phyloP scores from a whole-genome alignment of 129 eudicot genomes.

The Deinandra increscens region DNA sequence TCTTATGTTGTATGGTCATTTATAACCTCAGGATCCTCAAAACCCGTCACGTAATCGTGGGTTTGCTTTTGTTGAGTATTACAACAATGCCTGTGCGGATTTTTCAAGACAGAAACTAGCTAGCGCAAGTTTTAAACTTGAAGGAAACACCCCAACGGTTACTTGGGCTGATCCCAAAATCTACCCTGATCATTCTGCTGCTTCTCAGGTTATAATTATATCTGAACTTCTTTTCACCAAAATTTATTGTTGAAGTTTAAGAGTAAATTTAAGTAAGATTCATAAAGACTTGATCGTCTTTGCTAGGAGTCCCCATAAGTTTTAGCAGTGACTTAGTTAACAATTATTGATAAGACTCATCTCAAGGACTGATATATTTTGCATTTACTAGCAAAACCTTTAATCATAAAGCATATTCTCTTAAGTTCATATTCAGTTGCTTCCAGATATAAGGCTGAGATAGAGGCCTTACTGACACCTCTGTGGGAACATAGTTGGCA shows the following conservation, averaged over 20 bases:
- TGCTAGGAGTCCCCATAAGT: background rate
- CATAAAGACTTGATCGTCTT: background rate
- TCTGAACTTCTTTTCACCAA: background rate
- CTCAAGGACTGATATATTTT: background rate
- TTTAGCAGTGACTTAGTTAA: background rate
- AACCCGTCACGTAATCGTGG: slow-evolving; percentile 87
- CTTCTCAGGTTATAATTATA: slow-evolving; percentile 69
- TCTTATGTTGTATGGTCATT: background rate
- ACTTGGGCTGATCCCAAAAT: slow-evolving; percentile 98
- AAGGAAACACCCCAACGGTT: slow-evolving; percentile 87
- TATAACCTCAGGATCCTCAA: slow-evolving; percentile 70
- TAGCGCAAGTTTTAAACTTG: slow-evolving; percentile 71
- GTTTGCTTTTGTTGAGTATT: slow-evolving; percentile 94
- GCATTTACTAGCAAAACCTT: background rate
- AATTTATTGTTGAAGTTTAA: background rate
- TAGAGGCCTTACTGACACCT: background rate
- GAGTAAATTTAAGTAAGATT: background rate
- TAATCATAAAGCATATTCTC: background rate
- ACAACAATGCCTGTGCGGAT: slow-evolving; percentile 99
- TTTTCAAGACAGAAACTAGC: slow-evolving; percentile 87
- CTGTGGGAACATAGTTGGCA: background rate
- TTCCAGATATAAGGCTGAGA: background rate
- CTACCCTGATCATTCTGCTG: slow-evolving; percentile 83
- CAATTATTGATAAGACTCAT: background rate
- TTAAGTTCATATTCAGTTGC: slow-evolving; percentile 2